A percentile compares a stretch with the other conserved stretches of the same genome.
Conservation (phyloP, 495 filamentous ascomycete species). For the Neurospora sublineolata region DNA sequence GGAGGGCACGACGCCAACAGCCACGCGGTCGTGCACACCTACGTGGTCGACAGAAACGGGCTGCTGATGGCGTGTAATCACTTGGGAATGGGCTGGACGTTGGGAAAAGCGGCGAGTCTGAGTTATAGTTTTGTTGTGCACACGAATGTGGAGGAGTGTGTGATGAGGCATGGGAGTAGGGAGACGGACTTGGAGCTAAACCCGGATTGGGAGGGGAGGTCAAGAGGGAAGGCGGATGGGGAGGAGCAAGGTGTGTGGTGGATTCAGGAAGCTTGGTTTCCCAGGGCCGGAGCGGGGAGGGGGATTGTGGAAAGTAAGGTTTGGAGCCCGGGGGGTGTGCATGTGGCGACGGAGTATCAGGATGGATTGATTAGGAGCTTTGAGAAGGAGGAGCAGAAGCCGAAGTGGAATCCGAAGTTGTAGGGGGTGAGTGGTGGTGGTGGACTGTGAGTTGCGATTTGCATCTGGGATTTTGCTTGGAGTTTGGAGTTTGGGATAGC, state of each 20-base stretch:
- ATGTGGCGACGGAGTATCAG: slow-evolving; percentile 53
- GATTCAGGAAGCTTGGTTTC: slow-evolving; percentile 53
- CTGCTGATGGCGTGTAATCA: slow-evolving; percentile 52
- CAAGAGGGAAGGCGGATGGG: slow-evolving; percentile 27
- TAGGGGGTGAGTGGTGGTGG: background rate
- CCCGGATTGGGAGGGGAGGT: slow-evolving; percentile 57
- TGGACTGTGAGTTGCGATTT: background rate
- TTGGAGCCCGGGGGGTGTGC: slow-evolving; percentile 49
- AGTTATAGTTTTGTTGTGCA: slow-evolving; percentile 55
- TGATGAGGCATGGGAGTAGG: slow-evolving; percentile 21
- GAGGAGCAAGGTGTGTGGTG: slow-evolving; percentile 47
- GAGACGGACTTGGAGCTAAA: slow-evolving; percentile 35
- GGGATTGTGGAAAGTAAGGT: slow-evolving; percentile 51
- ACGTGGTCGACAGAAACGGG: slow-evolving; percentile 57
- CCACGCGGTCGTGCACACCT: slow-evolving; percentile 55
- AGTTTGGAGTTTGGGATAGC: background rate
- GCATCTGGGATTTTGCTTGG: background rate
- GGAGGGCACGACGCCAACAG: slow-evolving; percentile 33
- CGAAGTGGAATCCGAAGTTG: background rate
- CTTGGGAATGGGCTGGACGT: slow-evolving; percentile 40
- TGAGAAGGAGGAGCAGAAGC: slow-evolving; percentile 3
- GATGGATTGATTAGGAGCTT: slow-evolving; percentile 39
- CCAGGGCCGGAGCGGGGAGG: slow-evolving; percentile 43
- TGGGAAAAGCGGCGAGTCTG: slow-evolving; percentile 46
- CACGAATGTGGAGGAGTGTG: slow-evolving; percentile 29